Percentiles rank a stretch among this genome's conserved stretches.
phyloP scores from a whole-genome alignment of 2,329 filamentous ascomycete species.

The Colletotrichum destructivum region DNA sequence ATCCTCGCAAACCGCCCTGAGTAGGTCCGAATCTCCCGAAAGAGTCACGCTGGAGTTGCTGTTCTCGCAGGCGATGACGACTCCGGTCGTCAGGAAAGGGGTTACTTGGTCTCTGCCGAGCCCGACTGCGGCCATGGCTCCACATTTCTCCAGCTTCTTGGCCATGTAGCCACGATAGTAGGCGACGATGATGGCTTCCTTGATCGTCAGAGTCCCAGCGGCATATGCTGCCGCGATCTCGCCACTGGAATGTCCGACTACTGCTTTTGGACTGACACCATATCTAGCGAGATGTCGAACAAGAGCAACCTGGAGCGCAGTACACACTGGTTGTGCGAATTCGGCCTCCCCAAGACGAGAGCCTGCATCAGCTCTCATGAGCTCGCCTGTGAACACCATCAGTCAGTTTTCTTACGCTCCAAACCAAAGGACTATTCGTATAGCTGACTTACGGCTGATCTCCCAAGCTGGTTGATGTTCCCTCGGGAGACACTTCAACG shows the following conservation, averaged over 20 bases:
- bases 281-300: slow-evolving; percentile 52
- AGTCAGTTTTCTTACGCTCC: background rate
- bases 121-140: slow-evolving; percentile 55
- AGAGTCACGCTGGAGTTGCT: slow-evolving; percentile 49
- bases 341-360: slow-evolving; percentile 44
- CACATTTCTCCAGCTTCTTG: slow-evolving; percentile 43
- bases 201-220: slow-evolving; percentile 47
- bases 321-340: slow-evolving; percentile 65
- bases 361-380: slow-evolving; percentile 15
- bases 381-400: background rate
- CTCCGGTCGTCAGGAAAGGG: slow-evolving; percentile 10
- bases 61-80: slow-evolving; percentile 40
- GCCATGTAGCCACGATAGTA: slow-evolving; percentile 52
- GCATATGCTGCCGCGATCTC: slow-evolving; percentile 59
- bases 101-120: slow-evolving; percentile 42
- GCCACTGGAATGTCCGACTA: slow-evolving; percentile 57
- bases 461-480: slow-evolving; percentile 45
- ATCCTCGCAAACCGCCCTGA: slow-evolving; percentile 46
- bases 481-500: slow-evolving; percentile 46
- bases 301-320: slow-evolving; percentile 67
- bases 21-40: slow-evolving; percentile 41
- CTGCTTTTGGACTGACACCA: slow-evolving; percentile 49
- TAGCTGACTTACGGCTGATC: slow-evolving; percentile 31
- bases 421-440: too few species aligned
- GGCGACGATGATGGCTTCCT: slow-evolving; percentile 52